Evolutionary conservation across 768 basidiomycete genomes (phyloP), one percentile per base, ranked within the genome.

Genomic region (Pisolithus tinctorius): DNA sequence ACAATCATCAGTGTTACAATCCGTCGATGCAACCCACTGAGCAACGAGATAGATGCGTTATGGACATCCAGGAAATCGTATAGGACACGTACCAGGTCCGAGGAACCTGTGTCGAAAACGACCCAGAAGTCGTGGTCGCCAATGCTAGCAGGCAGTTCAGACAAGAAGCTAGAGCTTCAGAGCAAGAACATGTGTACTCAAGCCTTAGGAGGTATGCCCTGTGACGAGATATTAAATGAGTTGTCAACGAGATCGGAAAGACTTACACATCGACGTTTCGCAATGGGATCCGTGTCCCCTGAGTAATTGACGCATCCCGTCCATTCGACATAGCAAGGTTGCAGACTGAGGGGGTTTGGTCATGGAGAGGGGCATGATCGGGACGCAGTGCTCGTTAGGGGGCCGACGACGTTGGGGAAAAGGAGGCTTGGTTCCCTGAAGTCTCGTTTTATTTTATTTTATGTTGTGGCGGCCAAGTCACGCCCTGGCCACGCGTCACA

Each of bases 31-130:
- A 14, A 81, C 68, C 81, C 81, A 83, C 79, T 74, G 16, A 16
- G 23, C 16, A 3, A 16, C 23, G 6, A 49, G 44, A 50, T 45
- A 58, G 4, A 44, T 31, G 45, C 1, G 9, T 13, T 10, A 50
- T 11, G 44, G 39, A 25, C 30, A 34, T 44, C 40, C 53, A 49
- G 23, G 47, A 47, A 31, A 11, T 20, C 25, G 4, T n/a, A 23
- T 31, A 20, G 16, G 29, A 34, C 5, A 59, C 70, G 43, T 56
- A 79, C 79, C 56, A 82, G 58, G 60, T 81, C 81, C 1, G 81
- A 74, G 4, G 80, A 82, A 45, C 80, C 81, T 7, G 81, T 81
- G 58, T 81, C 80, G 27, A 80, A 64, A 4, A 78, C 71, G 20
- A 74, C 66, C 59, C 68, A 66, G 51, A 81, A 72, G 38, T 64